Base-by-base conservation (phyloP, 2,329 filamentous ascomycete genomes). In the Ophiosphaerella herpotricha region DNA sequence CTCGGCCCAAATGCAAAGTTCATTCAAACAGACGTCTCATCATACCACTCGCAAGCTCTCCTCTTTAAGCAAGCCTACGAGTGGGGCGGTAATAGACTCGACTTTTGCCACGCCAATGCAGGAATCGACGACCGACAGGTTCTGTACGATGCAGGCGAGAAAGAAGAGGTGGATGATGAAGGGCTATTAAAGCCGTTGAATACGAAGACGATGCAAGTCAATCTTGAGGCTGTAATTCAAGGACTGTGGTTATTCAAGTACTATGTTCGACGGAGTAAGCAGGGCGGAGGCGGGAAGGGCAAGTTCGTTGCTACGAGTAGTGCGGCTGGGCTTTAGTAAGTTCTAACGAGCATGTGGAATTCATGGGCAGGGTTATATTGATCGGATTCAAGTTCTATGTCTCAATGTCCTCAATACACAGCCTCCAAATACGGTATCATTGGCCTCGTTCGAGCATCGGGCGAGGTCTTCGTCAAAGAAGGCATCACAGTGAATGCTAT, bases 71-170 rank as follows among this genome's bases (percentile, higher is more conserved):
- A 65, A 18, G 71, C 72, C 0, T 77, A 72, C 44, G 67, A 74
- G 63, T 77, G 74, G 72, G 74, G 74, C 5, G 74, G 74, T 7
- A 69, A 68, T 40, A 64, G 75, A 1, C 54, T 78, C 1, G 75
- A 78, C 51, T 71, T 77, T 46, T 68, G 72, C 54, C 74, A 75
- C 34, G 71, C 75, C 2, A 78, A 79, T 59, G 77, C 77, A 2
- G 76, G 75, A 0, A 72, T 77, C 43, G 73, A 66, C 40, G 75
- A 73, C 48, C 63, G 63, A 33, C 71, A 75, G 44, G 58, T 62
- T 23, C 52, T 77, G n/a, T 75, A 75, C 36, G 67, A 72, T 32
- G 26, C 35, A 5, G 49, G 46, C 33, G 61, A 66, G 6, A 64
- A 66, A 13, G 68, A 70, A 40, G 58, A 63, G 38, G 21, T 70